A percentile compares a stretch with the other conserved stretches of the same genome.
Evolutionary conservation across 2,329 filamentous ascomycete genomes (phyloP).

Genomic region (Xylariaceae sp.): DNA sequence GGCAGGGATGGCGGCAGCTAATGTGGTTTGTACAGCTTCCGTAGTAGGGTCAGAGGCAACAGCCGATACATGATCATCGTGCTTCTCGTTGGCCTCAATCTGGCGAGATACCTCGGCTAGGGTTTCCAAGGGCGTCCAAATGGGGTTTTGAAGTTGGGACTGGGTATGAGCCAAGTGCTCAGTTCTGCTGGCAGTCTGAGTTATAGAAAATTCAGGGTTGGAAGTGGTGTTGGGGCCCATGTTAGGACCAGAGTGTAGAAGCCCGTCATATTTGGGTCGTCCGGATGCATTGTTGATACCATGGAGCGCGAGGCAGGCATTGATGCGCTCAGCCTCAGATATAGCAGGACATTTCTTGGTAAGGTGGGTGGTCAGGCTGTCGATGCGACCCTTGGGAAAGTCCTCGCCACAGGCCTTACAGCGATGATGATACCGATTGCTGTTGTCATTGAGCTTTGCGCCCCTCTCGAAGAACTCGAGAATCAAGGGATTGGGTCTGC

Average conservation of each 20-base stretch:
- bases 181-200: not conserved
- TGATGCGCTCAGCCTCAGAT: conserved; percentile 74
- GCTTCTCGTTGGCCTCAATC: conserved; percentile 70
- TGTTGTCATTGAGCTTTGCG: conserved; percentile 83
- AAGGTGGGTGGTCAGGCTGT: conserved; percentile 80
- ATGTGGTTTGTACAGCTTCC: conserved; percentile 34
- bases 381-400: conserved; percentile 88
- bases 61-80: conserved; percentile 50
- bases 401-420: conserved; percentile 88
- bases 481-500: conserved; percentile 83
- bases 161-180: conserved; percentile 27
- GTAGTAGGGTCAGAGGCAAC: conserved; percentile 28
- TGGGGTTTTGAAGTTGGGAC: conserved; percentile 47
- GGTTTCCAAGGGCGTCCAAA: conserved; percentile 82
- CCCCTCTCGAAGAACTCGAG: conserved; percentile 88
- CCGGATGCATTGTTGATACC: conserved; percentile 60
- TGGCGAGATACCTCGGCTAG: conserved; percentile 87
- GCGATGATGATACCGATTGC: conserved; percentile 89
- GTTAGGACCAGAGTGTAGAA: conserved; percentile 42
- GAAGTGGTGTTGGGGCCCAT: conserved; percentile 21
- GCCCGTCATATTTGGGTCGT: conserved; percentile 28
- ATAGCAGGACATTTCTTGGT: conserved; percentile 87
- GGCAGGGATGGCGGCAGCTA: conserved; percentile 29
- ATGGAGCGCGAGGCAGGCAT: conserved; percentile 74
- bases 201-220: conserved; percentile 2